Evolutionary conservation across 1,284 basidiomycete species (phyloP).

Genomic region (Austroboletus novae-zelandiae): DNA sequence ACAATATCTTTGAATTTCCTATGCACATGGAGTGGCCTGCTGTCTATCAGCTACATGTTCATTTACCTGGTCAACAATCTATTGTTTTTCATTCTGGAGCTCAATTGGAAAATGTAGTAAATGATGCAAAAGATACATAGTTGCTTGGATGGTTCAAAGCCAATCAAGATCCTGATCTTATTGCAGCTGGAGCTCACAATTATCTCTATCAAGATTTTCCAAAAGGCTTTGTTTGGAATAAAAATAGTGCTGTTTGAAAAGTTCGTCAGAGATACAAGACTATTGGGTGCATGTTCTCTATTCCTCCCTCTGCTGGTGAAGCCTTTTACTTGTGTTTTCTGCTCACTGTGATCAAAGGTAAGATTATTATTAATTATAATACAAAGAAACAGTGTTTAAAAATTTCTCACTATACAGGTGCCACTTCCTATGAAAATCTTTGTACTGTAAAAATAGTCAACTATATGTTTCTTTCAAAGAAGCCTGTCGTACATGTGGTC

Average conservation of each 20-base stretch:
- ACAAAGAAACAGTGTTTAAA: no score
- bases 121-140: conserved; percentile 26
- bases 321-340: conserved; percentile 36
- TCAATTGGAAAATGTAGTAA: conserved; percentile 9
- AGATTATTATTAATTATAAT: no score
- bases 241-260: background rate
- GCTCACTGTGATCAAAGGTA: conserved; percentile 32
- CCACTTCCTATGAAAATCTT: conserved; percentile 34
- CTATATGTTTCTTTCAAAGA: conserved; percentile 23
- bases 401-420: conserved; percentile 8
- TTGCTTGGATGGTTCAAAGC: conserved; percentile 41
- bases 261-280: conserved; percentile 10
- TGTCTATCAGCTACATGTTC: conserved; percentile 11
- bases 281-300: conserved; percentile 37
- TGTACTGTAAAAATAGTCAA: conserved; percentile 17
- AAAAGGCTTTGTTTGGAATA: conserved; percentile 23
- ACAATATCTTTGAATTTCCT: no score
- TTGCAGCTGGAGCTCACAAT: conserved; percentile 28
- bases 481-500: conserved; percentile 32
- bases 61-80: conserved; percentile 30
- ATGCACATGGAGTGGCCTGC: conserved; percentile 18
- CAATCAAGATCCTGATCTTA: conserved; percentile 29
- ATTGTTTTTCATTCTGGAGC: conserved; percentile 34
- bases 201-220: conserved; percentile 45
- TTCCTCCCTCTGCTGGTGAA: conserved; percentile 27